Percentiles rank a stretch among this genome's conserved stretches.
phyloP scores from a whole-genome alignment of 768 basidiomycete genomes.

The Agaricus blazei region DNA sequence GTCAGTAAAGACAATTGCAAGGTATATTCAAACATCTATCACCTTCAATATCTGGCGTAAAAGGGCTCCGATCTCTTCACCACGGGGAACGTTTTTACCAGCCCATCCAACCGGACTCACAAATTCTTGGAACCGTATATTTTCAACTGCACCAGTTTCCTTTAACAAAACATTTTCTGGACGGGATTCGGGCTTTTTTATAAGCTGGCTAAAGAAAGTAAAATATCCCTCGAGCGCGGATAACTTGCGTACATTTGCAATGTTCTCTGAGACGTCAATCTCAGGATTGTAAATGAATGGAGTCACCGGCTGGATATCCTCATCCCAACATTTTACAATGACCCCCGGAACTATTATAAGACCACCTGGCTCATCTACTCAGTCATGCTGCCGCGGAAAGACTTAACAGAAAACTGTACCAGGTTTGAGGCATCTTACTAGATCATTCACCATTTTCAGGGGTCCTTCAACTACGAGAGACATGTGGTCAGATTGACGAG shows the following conservation, averaged over 20 bases:
- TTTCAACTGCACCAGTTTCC: neutral
- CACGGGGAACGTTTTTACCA: neutral
- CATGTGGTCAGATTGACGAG: neutral
- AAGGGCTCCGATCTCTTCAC: conserved; percentile 7
- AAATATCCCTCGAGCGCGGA: conserved; percentile 21
- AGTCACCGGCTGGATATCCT: conserved; percentile 13
- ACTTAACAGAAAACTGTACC: conserved; percentile 8
- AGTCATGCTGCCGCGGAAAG: neutral
- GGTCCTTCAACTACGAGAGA: conserved; percentile 13
- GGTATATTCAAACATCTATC: neutral
- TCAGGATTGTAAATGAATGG: conserved; percentile 12
- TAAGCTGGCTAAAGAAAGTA: conserved; percentile 14
- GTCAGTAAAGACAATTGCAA: neutral
- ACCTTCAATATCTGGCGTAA: conserved; percentile 8
- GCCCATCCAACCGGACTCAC: conserved; percentile 3
- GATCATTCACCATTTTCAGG: conserved; percentile 10
- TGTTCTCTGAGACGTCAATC: conserved; percentile 7
- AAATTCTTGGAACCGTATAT: conserved; percentile 2
- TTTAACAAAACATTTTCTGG: conserved; percentile 9
- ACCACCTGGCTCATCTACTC: conserved; percentile 12
- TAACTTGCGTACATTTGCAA: conserved; percentile 8
- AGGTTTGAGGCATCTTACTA: conserved; percentile 17
- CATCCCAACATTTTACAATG: conserved; percentile 16
- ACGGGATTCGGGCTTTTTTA: conserved; percentile 14
- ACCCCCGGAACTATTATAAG: conserved; percentile 19